These are phyloP conservation scores for Bruguiera hainesii DNA, from an alignment of 441 rosid species.

Conservation along the genomic window DNA sequence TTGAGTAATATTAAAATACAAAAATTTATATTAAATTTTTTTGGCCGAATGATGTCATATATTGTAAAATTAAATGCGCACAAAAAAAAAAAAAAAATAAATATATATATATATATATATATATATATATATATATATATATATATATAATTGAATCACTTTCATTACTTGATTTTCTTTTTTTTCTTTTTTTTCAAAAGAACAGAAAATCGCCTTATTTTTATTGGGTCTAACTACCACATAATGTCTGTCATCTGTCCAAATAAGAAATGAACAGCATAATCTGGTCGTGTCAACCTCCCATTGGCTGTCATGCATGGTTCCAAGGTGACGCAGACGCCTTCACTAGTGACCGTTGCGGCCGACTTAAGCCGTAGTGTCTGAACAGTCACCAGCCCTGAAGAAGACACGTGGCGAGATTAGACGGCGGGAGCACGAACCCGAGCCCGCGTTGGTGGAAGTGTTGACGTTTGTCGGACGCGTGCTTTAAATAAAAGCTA, in stretches of 20 bases:
- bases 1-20: no score
- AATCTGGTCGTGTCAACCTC: not conserved
- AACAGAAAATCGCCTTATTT: not conserved
- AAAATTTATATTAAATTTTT: no score
- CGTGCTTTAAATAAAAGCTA: slow-evolving; percentile 19
- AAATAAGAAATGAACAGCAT: not conserved
- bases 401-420: slow-evolving; percentile 18
- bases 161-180: not conserved
- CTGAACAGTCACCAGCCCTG: slow-evolving; percentile 20
- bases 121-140: no score
- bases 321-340: slow-evolving; percentile 13
- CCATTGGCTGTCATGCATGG: not conserved
- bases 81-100: no score
- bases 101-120: no score
- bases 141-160: no score
- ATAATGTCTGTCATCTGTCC: slow-evolving; percentile 6
- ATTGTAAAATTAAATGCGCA: no score
- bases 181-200: not conserved
- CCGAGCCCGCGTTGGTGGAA: not conserved
- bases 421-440: slow-evolving; percentile 12
- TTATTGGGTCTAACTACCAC: not conserved
- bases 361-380: slow-evolving; percentile 6
- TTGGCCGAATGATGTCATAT: no score
- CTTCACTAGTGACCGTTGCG: not conserved
- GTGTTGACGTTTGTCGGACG: slow-evolving; percentile 27